Evolutionary conservation across 139 green algal species (phyloP).

Genomic region (Auxenochlorella pyrenoidosa): DNA sequence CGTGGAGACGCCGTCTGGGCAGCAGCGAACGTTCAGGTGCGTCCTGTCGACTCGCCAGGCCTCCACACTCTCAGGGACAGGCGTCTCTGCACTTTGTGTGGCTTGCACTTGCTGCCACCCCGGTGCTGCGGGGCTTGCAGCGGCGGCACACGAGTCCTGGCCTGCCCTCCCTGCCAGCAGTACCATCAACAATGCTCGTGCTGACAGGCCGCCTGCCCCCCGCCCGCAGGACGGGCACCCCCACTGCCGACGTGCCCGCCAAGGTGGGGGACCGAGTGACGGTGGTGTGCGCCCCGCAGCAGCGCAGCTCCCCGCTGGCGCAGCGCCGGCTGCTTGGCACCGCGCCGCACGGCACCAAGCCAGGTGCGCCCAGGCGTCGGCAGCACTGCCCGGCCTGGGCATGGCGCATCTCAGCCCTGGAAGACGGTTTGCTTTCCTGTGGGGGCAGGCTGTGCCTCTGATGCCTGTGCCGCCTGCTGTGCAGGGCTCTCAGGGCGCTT

Average conservation of each 20-base stretch:
- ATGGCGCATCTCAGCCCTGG: background rate
- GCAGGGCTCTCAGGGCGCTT: background rate
- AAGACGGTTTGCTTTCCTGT: no score
- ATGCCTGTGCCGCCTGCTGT: no score
- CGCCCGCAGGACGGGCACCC: slow-evolving; percentile 67
- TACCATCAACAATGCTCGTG: no score
- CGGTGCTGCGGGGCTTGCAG: no score
- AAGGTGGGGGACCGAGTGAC: slow-evolving; percentile 81
- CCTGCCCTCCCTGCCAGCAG: no score
- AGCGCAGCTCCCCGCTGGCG: slow-evolving; percentile 15
- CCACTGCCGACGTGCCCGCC: slow-evolving; percentile 79
- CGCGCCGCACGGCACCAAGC: slow-evolving; percentile 68
- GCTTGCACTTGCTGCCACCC: no score
- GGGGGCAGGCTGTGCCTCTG: no score
- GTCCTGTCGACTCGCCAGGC: no score
- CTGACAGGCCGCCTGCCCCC: no score
- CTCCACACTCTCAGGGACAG: no score
- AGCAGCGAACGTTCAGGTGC: slow-evolving; percentile 79
- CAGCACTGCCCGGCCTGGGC: background rate
- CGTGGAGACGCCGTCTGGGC: slow-evolving; percentile 74
- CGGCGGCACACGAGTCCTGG: no score
- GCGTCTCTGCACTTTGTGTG: no score
- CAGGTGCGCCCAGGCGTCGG: slow-evolving; percentile 41
- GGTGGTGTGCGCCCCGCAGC: slow-evolving; percentile 73
- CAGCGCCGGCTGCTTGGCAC: slow-evolving; percentile 61